phyloP scores from a whole-genome alignment of 2,329 filamentous ascomycete genomes.

The Xylariomycetidae sp. region DNA sequence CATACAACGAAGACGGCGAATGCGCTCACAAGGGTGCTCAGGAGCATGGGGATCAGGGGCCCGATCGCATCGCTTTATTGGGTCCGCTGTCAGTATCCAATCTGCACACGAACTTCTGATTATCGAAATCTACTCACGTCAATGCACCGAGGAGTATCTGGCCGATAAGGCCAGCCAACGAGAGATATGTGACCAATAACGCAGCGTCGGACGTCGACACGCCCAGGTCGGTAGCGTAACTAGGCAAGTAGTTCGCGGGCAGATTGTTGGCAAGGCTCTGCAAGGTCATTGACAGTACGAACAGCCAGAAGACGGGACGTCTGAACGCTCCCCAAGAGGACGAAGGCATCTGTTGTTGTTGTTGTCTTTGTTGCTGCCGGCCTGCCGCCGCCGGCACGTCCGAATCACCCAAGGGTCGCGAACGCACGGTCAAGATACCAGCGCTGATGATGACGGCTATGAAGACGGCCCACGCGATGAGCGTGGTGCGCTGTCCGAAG shows the following conservation, averaged over 20 bases:
- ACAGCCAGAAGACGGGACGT: not conserved
- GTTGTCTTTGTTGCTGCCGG: too few relatives aligned
- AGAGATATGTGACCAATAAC: not conserved
- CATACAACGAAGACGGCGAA: not conserved
- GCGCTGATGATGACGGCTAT: not conserved
- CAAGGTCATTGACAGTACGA: not conserved
- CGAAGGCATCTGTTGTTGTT: too few relatives aligned
- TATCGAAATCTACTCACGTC: not conserved
- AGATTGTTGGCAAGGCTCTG: not conserved
- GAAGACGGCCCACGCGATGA: not conserved
- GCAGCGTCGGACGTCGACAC: not conserved
- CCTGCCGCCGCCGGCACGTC: not conserved
- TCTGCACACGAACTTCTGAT: too few relatives aligned
- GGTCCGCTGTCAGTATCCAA: too few relatives aligned
- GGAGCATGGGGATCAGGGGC: not conserved
- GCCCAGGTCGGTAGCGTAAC: not conserved
- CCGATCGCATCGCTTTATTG: not conserved
- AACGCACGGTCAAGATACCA: not conserved
- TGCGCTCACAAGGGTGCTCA: not conserved
- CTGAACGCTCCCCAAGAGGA: not conserved
- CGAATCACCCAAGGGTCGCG: not conserved
- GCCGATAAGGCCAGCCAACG: not conserved
- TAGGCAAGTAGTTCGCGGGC: not conserved
- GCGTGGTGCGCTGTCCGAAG: not conserved
- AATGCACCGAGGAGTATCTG: not conserved